Conservation (phyloP, 2,329 filamentous ascomycete species). For the Cryphonectria nitschkei region DNA sequence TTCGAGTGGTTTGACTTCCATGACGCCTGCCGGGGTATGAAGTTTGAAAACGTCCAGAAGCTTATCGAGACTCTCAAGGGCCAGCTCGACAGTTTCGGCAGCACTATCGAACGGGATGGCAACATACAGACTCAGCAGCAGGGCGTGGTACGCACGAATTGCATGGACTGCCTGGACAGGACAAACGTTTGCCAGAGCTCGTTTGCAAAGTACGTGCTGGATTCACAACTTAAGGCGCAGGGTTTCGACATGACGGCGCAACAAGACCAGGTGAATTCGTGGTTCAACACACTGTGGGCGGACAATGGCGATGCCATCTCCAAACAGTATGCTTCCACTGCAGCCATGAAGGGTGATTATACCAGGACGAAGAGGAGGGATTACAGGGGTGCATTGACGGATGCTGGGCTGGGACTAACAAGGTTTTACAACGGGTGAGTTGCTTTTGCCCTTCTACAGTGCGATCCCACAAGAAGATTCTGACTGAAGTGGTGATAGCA, state of each 20-base stretch:
- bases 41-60: constrained; percentile 89
- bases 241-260: constrained; percentile 77
- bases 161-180: constrained; percentile 96
- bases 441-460: not conserved
- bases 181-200: constrained; percentile 97
- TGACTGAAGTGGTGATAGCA: constrained; percentile 58
- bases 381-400: constrained; percentile 87
- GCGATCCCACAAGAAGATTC: constrained; percentile 27
- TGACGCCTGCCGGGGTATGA: constrained; percentile 90
- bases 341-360: constrained; percentile 95
- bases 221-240: constrained; percentile 75
- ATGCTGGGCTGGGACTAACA: constrained; percentile 86
- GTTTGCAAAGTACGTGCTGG: constrained; percentile 80
- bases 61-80: constrained; percentile 72
- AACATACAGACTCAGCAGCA: constrained; percentile 57
- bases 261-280: constrained; percentile 76
- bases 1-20: constrained; percentile 99
- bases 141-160: constrained; percentile 90
- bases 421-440: constrained; percentile 69
- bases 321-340: constrained; percentile 93
- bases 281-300: constrained; percentile 97
- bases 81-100: constrained; percentile 72
- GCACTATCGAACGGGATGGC: constrained; percentile 62
- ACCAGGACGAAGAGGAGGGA: constrained; percentile 89
- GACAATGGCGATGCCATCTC: constrained; percentile 97